Base-by-base conservation (phyloP, 129 eudicot genomes). In the Flaveria sonorensis region DNA sequence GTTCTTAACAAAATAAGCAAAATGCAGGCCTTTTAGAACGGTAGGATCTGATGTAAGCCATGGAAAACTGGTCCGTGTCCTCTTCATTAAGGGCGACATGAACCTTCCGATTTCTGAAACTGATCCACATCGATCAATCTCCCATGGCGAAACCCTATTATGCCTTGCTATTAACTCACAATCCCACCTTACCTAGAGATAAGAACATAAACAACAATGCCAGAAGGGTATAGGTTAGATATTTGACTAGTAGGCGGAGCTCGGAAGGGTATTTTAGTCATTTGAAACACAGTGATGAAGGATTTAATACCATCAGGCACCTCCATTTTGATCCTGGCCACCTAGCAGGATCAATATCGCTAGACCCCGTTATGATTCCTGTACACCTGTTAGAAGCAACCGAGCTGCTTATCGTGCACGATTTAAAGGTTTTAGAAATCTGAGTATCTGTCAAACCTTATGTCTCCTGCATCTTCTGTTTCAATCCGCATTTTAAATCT, bases 281-380 rank as follows among this genome's bases (percentile, higher is more conserved):
- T 20, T 13, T 21, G 8, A 10, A 59, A 21, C 11, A 21, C 20
- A 59, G 0, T 0, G 16, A 59, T 21, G 14, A 21, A 68, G 19
- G 18, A 60, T 15, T n/a, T 21, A 81, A 53, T 87, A 94, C 99
- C 97, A 81, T 83, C 42, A 95, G 79, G 89, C 94, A 89, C 81
- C 89, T 89, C 99, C 99, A 95, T 74, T 91, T 95, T 10, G 99
- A 95, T 64, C 94, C 97, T 13, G 89, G 94, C 99, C 99, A 95
- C 65, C 89, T 86, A 48, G 67, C 60, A 2, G 97, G 96, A 81
- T 95, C 92, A 28, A 73, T 70, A 70, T 95, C 97, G 24, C 85
- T 69, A 18, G 85, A 45, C 57, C 94, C 96, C 10, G 80, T 79
- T 64, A 95, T 76, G 24, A 86, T 84, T 59, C 99, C 99, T 12